phyloP scores from a whole-genome alignment of 805 yeast species.

The Pichia nakasei region DNA sequence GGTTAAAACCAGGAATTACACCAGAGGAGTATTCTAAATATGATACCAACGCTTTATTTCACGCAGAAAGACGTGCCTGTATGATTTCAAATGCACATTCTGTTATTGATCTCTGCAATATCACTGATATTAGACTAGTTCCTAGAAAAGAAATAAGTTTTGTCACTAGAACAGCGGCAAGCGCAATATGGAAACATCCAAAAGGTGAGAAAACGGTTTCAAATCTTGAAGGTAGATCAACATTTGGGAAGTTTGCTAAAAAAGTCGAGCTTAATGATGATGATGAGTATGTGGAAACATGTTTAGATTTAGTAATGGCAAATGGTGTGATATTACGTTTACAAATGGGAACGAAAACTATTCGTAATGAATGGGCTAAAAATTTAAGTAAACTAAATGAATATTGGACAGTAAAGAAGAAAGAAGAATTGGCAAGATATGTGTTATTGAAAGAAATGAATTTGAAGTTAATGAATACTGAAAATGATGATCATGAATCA shows the following conservation, averaged over 20 bases:
- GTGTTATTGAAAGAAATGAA: slow-evolving; percentile 36
- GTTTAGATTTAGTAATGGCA: slow-evolving; percentile 42
- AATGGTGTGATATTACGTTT: slow-evolving; percentile 41
- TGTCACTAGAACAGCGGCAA: slow-evolving; percentile 23
- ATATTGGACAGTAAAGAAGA: slow-evolving; percentile 53
- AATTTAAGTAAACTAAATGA: slow-evolving; percentile 33
- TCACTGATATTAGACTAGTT: slow-evolving; percentile 33
- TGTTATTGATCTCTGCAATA: slow-evolving; percentile 48
- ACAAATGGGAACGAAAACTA: slow-evolving; percentile 41
- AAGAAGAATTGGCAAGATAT: slow-evolving; percentile 32
- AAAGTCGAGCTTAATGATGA: not conserved
- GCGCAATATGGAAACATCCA: slow-evolving; percentile 24
- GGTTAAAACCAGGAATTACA: slow-evolving; percentile 42
- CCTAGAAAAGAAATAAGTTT: slow-evolving; percentile 17
- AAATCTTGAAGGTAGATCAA: not conserved
- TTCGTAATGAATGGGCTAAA: slow-evolving; percentile 61
- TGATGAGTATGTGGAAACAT: slow-evolving; percentile 31
- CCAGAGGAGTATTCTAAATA: slow-evolving; percentile 33
- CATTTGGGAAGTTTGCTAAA: not conserved
- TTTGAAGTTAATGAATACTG: slow-evolving; percentile 34
- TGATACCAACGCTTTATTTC: slow-evolving; percentile 56
- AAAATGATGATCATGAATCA: slow-evolving; percentile 48
- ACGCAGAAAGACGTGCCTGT: slow-evolving; percentile 52
- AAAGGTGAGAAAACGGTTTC: slow-evolving; percentile 1
- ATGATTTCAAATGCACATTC: slow-evolving; percentile 51